Evolutionary conservation across 257 asterid species (phyloP), one percentile per base, ranked within the genome.

Genomic region (Ligustrum vulgare): DNA sequence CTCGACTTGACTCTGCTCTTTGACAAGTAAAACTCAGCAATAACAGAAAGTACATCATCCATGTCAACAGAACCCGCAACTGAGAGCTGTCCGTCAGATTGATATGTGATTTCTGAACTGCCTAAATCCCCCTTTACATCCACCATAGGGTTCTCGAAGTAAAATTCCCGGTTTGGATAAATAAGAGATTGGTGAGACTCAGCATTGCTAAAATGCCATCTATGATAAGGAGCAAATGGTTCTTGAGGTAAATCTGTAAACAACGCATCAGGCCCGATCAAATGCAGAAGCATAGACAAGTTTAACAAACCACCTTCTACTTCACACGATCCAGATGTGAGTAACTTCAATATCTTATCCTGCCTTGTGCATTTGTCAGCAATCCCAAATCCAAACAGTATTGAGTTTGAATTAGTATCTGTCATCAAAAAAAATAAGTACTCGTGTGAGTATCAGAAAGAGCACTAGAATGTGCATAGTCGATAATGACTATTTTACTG

Each of bases 271-370:
- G 88, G 85, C 65, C 85, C 86, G 79, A 83, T 65, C 68, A 87
- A 45, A 79, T 85, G 88, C 65, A 69, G 78, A 66, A 86, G 89
- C 74, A 67, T 60, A 20, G 91, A 74, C 8, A 82, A 47, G 75
- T 85, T 89, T 69, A 82, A 70, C 66, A 83, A 78, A 68, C 79
- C 75, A 34, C 79, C 80, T 72, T 87, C 88, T 70, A 74, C 85
- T 78, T 85, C 90, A 51, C 79, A 80, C 70, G 89, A 84, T 77
- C 91, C 86, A 23, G 91, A 87, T 47, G 84, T 67, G 11, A 95
- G 89, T 60, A 85, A 81, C 83, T 91, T 88, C 87, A 81, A 33
- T 77, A 90, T 79, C 75, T 78, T 85, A 78, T 91, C 97, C 5
- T 82, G 91, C 77, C 75, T 78, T 63, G 76, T 66, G 75, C 87